A percentile compares a stretch with the other conserved stretches of the same genome.
Evolutionary conservation across 805 yeast genomes (phyloP).

Genomic region (Groenewaldozyma salmanticensis): DNA sequence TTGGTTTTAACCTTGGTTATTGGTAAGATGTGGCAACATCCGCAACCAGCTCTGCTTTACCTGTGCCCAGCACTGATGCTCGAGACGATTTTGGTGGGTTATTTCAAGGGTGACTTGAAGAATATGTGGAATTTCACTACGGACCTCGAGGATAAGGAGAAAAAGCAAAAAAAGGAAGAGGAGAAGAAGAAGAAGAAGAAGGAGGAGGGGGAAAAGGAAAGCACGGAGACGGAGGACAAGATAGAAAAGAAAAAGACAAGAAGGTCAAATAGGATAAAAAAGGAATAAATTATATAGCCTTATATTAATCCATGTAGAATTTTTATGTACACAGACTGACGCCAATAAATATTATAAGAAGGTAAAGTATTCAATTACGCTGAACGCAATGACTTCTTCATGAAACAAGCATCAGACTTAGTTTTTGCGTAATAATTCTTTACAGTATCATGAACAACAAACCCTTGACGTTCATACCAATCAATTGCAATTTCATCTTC

Average conservation of each 20-base stretch:
- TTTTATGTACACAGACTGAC: no score
- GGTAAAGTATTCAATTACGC: no score
- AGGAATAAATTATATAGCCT: no score
- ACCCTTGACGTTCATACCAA: conserved; percentile 48
- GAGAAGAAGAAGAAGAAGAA: conserved; percentile 6
- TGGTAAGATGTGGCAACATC: conserved; percentile 32
- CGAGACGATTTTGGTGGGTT: conserved; percentile 29
- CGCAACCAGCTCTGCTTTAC: conserved; percentile 63
- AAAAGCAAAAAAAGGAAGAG: conserved; percentile 11
- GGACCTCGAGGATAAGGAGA: no score
- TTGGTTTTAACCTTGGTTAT: conserved; percentile 35
- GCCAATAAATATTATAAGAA: no score
- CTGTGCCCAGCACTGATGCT: conserved; percentile 41
- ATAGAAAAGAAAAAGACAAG: no score
- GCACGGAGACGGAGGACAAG: no score
- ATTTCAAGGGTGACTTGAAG: conserved; percentile 33
- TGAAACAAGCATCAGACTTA: conserved; percentile 1
- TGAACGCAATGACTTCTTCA: neutral
- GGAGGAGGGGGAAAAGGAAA: neutral
- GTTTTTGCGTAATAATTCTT: conserved; percentile 34
- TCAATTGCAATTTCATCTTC: conserved; percentile 33
- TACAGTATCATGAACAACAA: conserved; percentile 29
- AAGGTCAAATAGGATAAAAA: no score
- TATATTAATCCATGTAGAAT: no score
- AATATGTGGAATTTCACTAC: conserved; percentile 32